Conservation (phyloP, 768 basidiomycete genomes). For the Strobilomyces dryophilus region DNA sequence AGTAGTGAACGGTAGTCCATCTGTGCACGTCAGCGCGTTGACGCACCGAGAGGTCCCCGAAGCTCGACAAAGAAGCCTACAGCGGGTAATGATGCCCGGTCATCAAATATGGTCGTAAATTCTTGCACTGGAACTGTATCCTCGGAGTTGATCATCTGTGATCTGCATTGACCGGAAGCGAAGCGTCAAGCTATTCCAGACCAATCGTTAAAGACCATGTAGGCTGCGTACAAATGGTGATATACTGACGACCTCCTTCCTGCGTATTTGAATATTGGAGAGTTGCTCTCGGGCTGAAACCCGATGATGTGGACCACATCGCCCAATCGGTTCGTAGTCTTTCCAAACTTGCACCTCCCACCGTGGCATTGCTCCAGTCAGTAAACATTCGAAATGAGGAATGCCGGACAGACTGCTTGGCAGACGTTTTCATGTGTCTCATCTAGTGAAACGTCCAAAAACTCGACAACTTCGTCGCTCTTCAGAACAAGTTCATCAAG, state of each 20-base stretch:
- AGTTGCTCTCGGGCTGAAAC: slow-evolving; percentile 5
- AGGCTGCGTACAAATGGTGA: neutral
- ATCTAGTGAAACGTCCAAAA: neutral
- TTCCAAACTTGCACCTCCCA: neutral
- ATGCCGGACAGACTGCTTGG: neutral
- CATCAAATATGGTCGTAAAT: slow-evolving; percentile 16
- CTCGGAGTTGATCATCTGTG: slow-evolving; percentile 6
- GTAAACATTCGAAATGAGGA: neutral
- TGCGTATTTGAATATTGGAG: slow-evolving; percentile 8
- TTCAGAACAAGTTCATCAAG: neutral
- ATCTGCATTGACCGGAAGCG: slow-evolving; percentile 1
- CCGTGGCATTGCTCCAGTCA: neutral
- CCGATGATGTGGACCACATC: slow-evolving; percentile 17
- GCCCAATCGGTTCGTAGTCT: slow-evolving; percentile 17
- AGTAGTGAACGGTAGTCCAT: neutral
- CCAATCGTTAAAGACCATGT: neutral
- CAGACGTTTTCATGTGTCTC: neutral
- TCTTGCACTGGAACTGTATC: slow-evolving; percentile 8
- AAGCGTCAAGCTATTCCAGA: slow-evolving; percentile 4
- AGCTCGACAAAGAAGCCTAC: slow-evolving; percentile 18
- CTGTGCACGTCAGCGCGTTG: neutral
- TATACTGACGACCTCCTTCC: slow-evolving; percentile 16
- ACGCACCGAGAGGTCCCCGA: slow-evolving; percentile 8
- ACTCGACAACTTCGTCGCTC: neutral
- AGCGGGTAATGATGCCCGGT: neutral